Conservation (phyloP, 2,329 filamentous ascomycete genomes). For the Cladophialophora immunda region DNA sequence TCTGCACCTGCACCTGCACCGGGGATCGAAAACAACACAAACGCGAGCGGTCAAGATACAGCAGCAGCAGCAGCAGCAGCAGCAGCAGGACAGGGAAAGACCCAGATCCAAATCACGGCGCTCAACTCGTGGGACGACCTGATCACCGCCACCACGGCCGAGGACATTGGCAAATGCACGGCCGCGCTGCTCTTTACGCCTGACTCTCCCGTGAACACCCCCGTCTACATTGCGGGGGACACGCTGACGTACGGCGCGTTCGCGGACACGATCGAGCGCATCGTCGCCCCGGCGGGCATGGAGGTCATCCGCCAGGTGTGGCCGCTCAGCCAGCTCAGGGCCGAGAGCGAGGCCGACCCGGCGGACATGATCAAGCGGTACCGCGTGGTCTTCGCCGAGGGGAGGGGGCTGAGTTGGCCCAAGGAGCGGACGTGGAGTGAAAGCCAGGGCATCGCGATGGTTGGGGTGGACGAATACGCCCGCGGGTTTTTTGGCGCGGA, state of each 20-base stretch:
- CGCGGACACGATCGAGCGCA: slow-evolving; percentile 61
- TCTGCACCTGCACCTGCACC: neutral
- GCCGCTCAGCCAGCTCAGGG: slow-evolving; percentile 55
- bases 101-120: slow-evolving; percentile 56
- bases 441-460: slow-evolving; percentile 27
- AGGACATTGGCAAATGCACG: slow-evolving; percentile 70
- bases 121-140: slow-evolving; percentile 69
- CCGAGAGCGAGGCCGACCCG: slow-evolving; percentile 58
- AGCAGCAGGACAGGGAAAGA: slow-evolving; percentile 26
- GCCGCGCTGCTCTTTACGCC: slow-evolving; percentile 63
- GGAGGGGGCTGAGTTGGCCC: slow-evolving; percentile 68
- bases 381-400: slow-evolving; percentile 67
- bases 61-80: neutral
- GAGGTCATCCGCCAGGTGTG: slow-evolving; percentile 61
- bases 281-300: slow-evolving; percentile 45
- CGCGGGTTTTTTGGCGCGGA: neutral
- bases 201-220: slow-evolving; percentile 49
- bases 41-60: neutral
- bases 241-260: slow-evolving; percentile 66
- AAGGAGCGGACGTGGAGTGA: slow-evolving; percentile 62
- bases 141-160: slow-evolving; percentile 69
- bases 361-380: slow-evolving; percentile 66
- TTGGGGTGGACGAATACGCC: slow-evolving; percentile 34
- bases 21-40: neutral
- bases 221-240: slow-evolving; percentile 69